Conservation (phyloP, 495 filamentous ascomycete genomes). For the Diplogelasinospora grovesii region DNA sequence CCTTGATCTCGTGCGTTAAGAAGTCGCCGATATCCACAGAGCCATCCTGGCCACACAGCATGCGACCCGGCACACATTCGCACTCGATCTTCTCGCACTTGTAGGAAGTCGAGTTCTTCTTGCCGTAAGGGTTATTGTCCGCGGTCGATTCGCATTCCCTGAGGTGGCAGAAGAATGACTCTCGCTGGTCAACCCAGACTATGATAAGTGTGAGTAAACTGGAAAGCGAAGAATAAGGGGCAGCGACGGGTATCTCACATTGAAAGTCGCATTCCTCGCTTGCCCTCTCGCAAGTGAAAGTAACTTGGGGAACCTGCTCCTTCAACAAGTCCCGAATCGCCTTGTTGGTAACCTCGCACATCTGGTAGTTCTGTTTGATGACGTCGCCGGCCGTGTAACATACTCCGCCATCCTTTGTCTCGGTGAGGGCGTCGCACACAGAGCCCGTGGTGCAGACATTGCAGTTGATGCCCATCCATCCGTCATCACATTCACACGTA, state of each 20-base stretch:
- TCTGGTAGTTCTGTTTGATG: constrained; percentile 90
- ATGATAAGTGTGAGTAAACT: constrained; percentile 29
- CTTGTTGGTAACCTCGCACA: constrained; percentile 92
- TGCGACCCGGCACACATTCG: constrained; percentile 80
- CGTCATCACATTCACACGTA: constrained; percentile 80
- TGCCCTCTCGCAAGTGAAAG: constrained; percentile 80
- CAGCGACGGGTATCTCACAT: constrained; percentile 57
- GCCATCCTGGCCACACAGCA: constrained; percentile 85
- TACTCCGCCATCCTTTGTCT: constrained; percentile 66
- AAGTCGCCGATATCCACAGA: constrained; percentile 92
- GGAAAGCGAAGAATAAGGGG: neutral
- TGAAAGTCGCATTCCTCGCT: constrained; percentile 81
- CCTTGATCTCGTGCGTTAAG: constrained; percentile 67
- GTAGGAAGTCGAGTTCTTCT: constrained; percentile 74
- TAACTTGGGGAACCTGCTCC: constrained; percentile 79
- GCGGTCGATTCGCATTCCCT: constrained; percentile 69
- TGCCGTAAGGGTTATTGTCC: constrained; percentile 51
- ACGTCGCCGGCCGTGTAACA: constrained; percentile 89
- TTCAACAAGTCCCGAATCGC: constrained; percentile 86
- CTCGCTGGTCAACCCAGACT: constrained; percentile 90
- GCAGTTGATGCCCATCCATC: constrained; percentile 98
- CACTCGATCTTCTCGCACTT: constrained; percentile 78
- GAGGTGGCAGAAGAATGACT: constrained; percentile 94
- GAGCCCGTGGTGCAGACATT: constrained; percentile 83
- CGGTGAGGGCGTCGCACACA: constrained; percentile 81